Evolutionary conservation across 768 basidiomycete genomes (phyloP).

Genomic region (Tylopilus intermedius): DNA sequence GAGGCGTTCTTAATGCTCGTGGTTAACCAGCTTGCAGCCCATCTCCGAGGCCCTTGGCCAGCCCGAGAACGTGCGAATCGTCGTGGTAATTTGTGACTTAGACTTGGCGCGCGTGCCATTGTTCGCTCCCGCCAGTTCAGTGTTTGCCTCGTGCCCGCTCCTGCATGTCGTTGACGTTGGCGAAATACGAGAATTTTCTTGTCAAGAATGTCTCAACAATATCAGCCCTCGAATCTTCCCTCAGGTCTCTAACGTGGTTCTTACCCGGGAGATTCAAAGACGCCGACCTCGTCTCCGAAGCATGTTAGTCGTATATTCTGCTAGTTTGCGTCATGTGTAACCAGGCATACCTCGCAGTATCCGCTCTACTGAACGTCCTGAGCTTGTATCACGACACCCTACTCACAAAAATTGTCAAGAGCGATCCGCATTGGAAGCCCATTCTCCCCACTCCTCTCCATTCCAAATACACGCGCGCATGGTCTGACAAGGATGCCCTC

Average conservation of each 20-base stretch:
- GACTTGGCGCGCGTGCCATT: not conserved
- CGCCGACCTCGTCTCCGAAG: slow-evolving; percentile 92
- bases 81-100: slow-evolving; percentile 3
- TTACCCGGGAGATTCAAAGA: slow-evolving; percentile 96
- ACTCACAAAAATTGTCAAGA: slow-evolving; percentile 61
- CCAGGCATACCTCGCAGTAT: slow-evolving; percentile 48
- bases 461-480: slow-evolving; percentile 85
- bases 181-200: slow-evolving; percentile 78
- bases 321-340: slow-evolving; percentile 14
- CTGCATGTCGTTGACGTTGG: slow-evolving; percentile 57
- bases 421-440: slow-evolving; percentile 64
- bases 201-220: slow-evolving; percentile 83
- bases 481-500: slow-evolving; percentile 59
- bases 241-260: slow-evolving; percentile 92
- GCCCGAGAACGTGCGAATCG: not conserved
- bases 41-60: no score
- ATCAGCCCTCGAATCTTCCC: slow-evolving; percentile 79
- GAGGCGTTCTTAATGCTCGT: not conserved
- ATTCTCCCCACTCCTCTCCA: slow-evolving; percentile 75
- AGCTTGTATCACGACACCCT: slow-evolving; percentile 95
- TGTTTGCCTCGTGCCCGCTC: not conserved
- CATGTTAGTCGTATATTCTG: slow-evolving; percentile 55
- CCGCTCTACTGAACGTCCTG: slow-evolving; percentile 78
- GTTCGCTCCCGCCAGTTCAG: not conserved
- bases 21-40: no score